Evolutionary conservation across 805 yeast species (phyloP).

Genomic region (Barnettozyma populi): DNA sequence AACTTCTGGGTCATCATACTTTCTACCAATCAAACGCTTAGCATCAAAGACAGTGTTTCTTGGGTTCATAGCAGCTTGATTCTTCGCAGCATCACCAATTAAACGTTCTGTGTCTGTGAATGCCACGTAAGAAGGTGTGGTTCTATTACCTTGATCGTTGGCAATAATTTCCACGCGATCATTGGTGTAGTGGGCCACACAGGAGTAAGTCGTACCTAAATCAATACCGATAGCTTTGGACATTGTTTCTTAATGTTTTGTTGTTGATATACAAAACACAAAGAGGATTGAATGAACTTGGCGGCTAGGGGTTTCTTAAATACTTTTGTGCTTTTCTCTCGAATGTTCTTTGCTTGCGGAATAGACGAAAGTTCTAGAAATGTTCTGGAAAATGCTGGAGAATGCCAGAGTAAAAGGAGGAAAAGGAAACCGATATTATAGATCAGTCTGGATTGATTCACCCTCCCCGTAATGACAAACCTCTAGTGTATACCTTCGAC

Average conservation of each 20-base stretch:
- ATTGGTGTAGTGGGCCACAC: conserved; percentile 85
- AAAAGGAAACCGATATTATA: no score
- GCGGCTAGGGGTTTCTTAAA: conserved; percentile 2
- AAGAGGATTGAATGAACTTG: neutral
- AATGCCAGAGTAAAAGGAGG: neutral
- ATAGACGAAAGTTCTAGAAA: neutral
- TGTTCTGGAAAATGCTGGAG: conserved; percentile 7
- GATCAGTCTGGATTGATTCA: no score
- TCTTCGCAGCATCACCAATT: conserved; percentile 97
- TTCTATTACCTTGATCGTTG: conserved; percentile 97
- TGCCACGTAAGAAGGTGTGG: conserved; percentile 95
- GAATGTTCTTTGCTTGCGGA: conserved; percentile 9
- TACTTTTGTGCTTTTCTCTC: conserved; percentile 1
- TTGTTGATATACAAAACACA: neutral
- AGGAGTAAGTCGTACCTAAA: conserved; percentile 96
- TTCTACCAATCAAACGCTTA: conserved; percentile 88
- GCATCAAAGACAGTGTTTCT: conserved; percentile 91
- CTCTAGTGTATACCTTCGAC: neutral
- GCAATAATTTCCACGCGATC: conserved; percentile 94
- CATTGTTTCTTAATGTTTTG: conserved; percentile 29
- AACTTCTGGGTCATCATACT: conserved; percentile 75
- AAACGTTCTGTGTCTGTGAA: conserved; percentile 93
- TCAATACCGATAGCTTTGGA: conserved; percentile 75
- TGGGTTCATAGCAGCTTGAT: conserved; percentile 97
- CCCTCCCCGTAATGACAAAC: no score